Evolutionary conservation across 148 eudicot species (phyloP), one percentile per base, ranked within the genome.

Genomic region (Cornus florida): DNA sequence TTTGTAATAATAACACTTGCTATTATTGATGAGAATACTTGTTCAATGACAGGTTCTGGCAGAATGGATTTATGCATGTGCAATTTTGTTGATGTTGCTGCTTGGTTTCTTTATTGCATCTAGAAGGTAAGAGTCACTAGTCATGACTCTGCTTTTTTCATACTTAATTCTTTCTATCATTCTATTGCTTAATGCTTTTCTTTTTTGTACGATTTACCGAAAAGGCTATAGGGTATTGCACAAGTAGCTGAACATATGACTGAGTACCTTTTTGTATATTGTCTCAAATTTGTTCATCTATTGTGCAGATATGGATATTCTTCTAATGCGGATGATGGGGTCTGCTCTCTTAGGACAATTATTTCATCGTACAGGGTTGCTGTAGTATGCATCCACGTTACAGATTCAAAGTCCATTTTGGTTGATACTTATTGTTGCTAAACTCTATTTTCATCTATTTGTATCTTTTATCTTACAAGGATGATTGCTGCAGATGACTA

Each of bases 301-400:
- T 64, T 32, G 74, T 46, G 76, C 89, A 93, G 97, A 85, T 71
- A 48, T 73, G 59, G 75, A 75, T 81, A 84, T 79, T 76, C 85
- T 72, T 43, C 67, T 81, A 66, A 76, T 70, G 67, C 77, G 86
- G 86, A 79, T 79, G 79, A 79, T 72, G 80, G 67, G 28, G 53
- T 38, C 64, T 83, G 78, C 46, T 90, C 87, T 81, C 70, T 89
- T 56, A 89, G 91, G 85, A 77, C 74, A 66, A 83, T 82, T 80
- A 77, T 96, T 77, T 83, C 99, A 64, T 89, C 94, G 22, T 96
- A 86, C 83, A 91, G 99, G 84, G 97, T 94, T 78, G 41, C 84
- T 38, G 85, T 86, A 89, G 98, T 94, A 89, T 28, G 84, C 73
- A 33, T 41, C 77, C 62, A 19, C 70, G 33, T 59, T 13, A 17